Conservation (phyloP, 768 basidiomycete genomes). For the Phanerochaete sordida region DNA sequence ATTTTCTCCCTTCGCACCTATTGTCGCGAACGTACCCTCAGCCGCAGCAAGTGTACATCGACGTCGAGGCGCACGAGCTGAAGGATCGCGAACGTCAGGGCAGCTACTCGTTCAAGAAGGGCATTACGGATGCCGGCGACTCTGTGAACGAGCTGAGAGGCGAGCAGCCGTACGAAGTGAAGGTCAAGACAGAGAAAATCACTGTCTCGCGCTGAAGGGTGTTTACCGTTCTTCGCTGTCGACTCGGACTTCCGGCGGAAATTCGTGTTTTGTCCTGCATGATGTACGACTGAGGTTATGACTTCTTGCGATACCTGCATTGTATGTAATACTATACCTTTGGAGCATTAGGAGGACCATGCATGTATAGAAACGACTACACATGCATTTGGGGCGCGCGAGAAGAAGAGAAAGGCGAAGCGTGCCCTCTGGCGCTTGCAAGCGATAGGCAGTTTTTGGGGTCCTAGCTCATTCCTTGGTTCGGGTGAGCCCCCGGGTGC, state of each 20-base stretch:
- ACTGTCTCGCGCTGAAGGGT: background rate
- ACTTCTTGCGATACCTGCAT: too few relatives aligned
- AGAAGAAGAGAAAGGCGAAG: too few relatives aligned
- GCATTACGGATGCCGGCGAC: background rate
- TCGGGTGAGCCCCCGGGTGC: background rate
- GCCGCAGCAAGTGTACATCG: slow-evolving; percentile 21
- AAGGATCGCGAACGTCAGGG: slow-evolving; percentile 15
- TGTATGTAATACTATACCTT: too few relatives aligned
- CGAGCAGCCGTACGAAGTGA: background rate
- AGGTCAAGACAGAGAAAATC: slow-evolving; percentile 5
- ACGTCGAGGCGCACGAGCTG: slow-evolving; percentile 32
- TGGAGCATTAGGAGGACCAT: too few relatives aligned
- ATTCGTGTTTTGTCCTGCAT: too few relatives aligned
- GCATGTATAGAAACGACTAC: too few relatives aligned
- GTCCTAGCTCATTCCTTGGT: background rate
- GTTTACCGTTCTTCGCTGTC: background rate
- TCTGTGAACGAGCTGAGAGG: background rate
- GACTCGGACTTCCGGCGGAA: background rate
- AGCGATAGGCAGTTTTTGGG: background rate
- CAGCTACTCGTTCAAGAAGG: slow-evolving; percentile 3
- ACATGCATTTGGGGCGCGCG: too few relatives aligned
- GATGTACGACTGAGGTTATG: too few relatives aligned
- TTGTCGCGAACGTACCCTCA: background rate
- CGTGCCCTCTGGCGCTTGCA: background rate
- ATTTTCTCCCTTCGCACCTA: background rate